Percentiles rank a stretch among this genome's conserved stretches.
Evolutionary conservation across 23 red algal genomes (phyloP).

Genomic region (Gracilaria gracilis): DNA sequence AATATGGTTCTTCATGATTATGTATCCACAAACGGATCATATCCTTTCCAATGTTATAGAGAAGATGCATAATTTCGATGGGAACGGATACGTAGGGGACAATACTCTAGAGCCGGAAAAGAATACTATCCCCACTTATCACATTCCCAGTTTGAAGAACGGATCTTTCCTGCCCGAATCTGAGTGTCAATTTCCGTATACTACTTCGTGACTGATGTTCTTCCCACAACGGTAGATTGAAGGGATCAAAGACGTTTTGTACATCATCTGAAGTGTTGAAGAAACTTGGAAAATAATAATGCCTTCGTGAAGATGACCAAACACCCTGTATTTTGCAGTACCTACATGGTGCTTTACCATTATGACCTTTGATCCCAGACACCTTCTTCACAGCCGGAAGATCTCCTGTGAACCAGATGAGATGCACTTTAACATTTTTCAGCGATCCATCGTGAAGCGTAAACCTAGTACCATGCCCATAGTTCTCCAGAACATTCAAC

Average conservation of each 20-base stretch:
- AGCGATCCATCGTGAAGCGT: neutral
- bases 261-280: too few relatives aligned
- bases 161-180: neutral
- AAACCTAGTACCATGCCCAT: neutral
- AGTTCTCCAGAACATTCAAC: neutral
- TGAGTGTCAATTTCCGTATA: neutral
- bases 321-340: neutral
- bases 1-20: neutral
- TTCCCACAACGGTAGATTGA: too few relatives aligned
- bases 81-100: conserved; percentile 4
- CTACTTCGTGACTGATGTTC: neutral
- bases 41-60: conserved; percentile 26
- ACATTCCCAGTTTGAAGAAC: neutral
- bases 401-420: conserved; percentile 20
- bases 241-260: too few relatives aligned
- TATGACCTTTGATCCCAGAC: conserved; percentile 26
- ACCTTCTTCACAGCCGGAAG: conserved; percentile 14
- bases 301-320: neutral
- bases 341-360: conserved; percentile 8
- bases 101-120: neutral
- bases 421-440: neutral
- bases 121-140: neutral
- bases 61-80: conserved; percentile 38
- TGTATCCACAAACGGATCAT: neutral
- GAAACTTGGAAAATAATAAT: conserved; percentile 33